Evolutionary conservation across 495 filamentous ascomycete species (phyloP).

Genomic region (Hypoxylon intermedium): DNA sequence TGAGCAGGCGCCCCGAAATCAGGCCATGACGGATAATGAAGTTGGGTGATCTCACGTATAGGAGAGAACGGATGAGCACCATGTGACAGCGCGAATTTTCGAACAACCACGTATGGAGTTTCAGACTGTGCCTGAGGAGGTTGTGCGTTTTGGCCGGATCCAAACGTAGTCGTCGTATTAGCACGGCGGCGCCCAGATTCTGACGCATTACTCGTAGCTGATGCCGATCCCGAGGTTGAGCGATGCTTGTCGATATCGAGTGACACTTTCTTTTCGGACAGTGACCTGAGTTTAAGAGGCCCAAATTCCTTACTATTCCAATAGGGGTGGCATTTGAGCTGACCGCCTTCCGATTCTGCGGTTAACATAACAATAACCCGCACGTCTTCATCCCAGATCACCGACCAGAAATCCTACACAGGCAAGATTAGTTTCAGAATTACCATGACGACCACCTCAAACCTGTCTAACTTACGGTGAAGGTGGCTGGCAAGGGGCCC

Average conservation of each 20-base stretch:
- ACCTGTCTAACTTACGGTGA: conserved; percentile 69
- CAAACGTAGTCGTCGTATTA: conserved; percentile 36
- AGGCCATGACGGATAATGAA: conserved; percentile 94
- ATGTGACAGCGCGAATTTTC: conserved; percentile 86
- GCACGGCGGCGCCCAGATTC: conserved; percentile 42
- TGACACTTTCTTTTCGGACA: conserved; percentile 81
- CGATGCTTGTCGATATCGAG: conserved; percentile 68
- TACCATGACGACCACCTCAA: not conserved
- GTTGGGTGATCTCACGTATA: conserved; percentile 90
- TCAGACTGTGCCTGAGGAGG: conserved; percentile 51
- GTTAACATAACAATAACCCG: conserved; percentile 95
- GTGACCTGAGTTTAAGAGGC: conserved; percentile 72
- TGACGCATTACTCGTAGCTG: conserved; percentile 30
- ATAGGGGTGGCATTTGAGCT: conserved; percentile 93
- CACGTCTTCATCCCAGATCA: conserved; percentile 96
- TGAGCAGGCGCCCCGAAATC: conserved; percentile 95
- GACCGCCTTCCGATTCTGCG: conserved; percentile 93
- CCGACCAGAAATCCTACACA: conserved; percentile 94
- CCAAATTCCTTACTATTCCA: conserved; percentile 87
- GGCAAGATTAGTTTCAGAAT: conserved; percentile 46
- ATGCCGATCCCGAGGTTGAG: conserved; percentile 30
- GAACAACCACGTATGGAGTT: conserved; percentile 77
- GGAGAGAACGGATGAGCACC: conserved; percentile 78
- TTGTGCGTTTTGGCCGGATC: conserved; percentile 20
- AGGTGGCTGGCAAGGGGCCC: conserved; percentile 90